Conservation (phyloP, 2,329 filamentous ascomycete genomes). For the Didymella pomorum region DNA sequence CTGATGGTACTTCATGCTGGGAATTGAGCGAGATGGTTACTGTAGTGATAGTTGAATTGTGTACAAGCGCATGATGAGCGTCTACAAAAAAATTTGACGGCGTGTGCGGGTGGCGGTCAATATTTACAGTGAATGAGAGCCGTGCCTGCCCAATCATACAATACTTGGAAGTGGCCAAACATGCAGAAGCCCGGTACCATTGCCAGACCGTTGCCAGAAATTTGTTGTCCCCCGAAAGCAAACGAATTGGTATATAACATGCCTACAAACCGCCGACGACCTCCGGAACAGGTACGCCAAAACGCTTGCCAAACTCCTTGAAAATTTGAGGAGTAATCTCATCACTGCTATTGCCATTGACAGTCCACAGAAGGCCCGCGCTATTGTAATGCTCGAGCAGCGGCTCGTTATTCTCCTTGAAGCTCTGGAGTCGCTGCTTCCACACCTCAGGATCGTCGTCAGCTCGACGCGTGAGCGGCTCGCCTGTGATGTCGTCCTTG, state of each 20-base stretch:
- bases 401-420: constrained; percentile 84
- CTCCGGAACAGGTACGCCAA: constrained; percentile 55
- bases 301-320: constrained; percentile 80
- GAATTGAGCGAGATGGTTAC: neutral
- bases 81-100: constrained; percentile 1
- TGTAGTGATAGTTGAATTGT: neutral
- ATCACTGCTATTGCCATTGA: constrained; percentile 87
- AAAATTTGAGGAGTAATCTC: constrained; percentile 94
- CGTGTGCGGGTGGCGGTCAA: constrained; percentile 7
- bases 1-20: neutral
- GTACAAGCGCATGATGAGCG: constrained; percentile 6
- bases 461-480: constrained; percentile 78
- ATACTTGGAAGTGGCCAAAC: constrained; percentile 4
- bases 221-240: constrained; percentile 1
- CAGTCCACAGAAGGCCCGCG: constrained; percentile 84
- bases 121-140: constrained; percentile 17
- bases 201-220: constrained; percentile 1
- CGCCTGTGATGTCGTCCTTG: constrained; percentile 89
- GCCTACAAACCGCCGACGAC: constrained; percentile 16
- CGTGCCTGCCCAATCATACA: constrained; percentile 18
- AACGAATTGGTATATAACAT: constrained; percentile 15
- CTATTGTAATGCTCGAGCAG: constrained; percentile 88
- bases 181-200: constrained; percentile 8
- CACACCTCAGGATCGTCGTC: constrained; percentile 92
- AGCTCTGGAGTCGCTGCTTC: constrained; percentile 79